Base-by-base conservation (phyloP, 2,329 filamentous ascomycete genomes). In the Fusarium annulatum region DNA sequence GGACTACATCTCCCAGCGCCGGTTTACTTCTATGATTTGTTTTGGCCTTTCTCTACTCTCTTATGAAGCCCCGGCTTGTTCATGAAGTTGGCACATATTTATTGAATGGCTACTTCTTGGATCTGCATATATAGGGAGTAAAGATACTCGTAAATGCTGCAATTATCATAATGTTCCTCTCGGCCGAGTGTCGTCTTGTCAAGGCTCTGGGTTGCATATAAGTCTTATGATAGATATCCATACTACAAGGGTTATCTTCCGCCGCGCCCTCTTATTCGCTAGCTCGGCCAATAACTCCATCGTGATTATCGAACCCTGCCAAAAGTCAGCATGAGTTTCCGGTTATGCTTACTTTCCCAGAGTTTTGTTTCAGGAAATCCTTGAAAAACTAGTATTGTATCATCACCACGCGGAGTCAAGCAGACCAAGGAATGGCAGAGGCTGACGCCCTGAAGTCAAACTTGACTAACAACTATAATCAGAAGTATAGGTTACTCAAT, bases 71-170 rank as follows among this genome's bases (percentile, higher is more conserved):
- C 18, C 3, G 8, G 51, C 26, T 41, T 2, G 21, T 19, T 18
- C 10, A 23, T 23, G 5, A 16, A 23, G 9, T 26, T 39, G 7
- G 21, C 36, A 53, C 21, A 12, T 6, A 10, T 18, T 6, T 18
- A 14, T n/a, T 16, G 19, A 7, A 48, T 3, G 9, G 19, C 6
- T 21, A 21, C 23, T 48, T 10, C 45, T 28, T 21, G 10, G 12
- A 5, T 48, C 7, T 28, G 9, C 9, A 15, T 21, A 28, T 15
- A 10, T 28, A 18, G 10, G 18, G 10, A 28, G 12, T 14, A 7
- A 15, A 9, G 2, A 7, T 12, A 12, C 16, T 5, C 4, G 3
- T 1, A 3, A 18, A n/a, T n/a, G 16, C 6, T 21, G 9, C 18
- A n/a, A 23, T 2, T 4, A 8, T 6, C 15, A 56, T 14, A 16